Evolutionary conservation across 495 filamentous ascomycete species (phyloP).

Genomic region (Bombardia bombarda): DNA sequence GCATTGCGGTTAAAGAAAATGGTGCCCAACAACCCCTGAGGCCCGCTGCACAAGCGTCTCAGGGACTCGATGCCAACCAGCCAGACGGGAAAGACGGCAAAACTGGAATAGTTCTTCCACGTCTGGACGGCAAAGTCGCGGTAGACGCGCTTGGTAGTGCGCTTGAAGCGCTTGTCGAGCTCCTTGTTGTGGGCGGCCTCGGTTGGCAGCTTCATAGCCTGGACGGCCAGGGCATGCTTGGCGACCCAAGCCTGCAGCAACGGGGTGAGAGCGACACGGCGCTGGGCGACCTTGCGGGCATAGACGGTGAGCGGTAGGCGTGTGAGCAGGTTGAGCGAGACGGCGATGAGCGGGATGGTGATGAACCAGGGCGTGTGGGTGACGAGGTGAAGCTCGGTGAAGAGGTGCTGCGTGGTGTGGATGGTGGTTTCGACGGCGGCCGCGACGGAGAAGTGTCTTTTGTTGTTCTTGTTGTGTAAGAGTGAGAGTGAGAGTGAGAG

Average conservation of each 20-base stretch:
- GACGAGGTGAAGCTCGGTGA: conserved; percentile 53
- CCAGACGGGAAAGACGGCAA: conserved; percentile 59
- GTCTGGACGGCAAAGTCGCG: conserved; percentile 36
- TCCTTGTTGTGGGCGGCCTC: conserved; percentile 6
- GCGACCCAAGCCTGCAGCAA: conserved; percentile 43
- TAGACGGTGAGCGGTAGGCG: conserved; percentile 55
- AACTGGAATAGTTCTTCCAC: conserved; percentile 40
- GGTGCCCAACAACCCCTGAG: conserved; percentile 44
- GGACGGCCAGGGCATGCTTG: conserved; percentile 20
- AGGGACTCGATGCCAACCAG: conserved; percentile 59
- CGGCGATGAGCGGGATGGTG: conserved; percentile 61
- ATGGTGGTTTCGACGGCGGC: conserved; percentile 37
- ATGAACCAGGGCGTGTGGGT: conserved; percentile 61
- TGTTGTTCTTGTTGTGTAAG: no score
- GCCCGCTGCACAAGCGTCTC: conserved; percentile 53
- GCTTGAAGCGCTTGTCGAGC: conserved; percentile 16
- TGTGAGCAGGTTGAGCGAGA: conserved; percentile 50
- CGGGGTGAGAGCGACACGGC: conserved; percentile 38
- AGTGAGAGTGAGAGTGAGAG: neutral
- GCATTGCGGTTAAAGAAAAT: conserved; percentile 14
- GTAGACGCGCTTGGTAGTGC: conserved; percentile 31
- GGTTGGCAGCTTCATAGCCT: conserved; percentile 10
- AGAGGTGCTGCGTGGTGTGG: conserved; percentile 42
- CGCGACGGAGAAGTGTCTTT: neutral
- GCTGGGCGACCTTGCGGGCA: conserved; percentile 31